Percentiles rank a stretch among this genome's conserved stretches.
phyloP scores from a whole-genome alignment of 352 stramenopile species.

The Globisporangium viniferum region DNA sequence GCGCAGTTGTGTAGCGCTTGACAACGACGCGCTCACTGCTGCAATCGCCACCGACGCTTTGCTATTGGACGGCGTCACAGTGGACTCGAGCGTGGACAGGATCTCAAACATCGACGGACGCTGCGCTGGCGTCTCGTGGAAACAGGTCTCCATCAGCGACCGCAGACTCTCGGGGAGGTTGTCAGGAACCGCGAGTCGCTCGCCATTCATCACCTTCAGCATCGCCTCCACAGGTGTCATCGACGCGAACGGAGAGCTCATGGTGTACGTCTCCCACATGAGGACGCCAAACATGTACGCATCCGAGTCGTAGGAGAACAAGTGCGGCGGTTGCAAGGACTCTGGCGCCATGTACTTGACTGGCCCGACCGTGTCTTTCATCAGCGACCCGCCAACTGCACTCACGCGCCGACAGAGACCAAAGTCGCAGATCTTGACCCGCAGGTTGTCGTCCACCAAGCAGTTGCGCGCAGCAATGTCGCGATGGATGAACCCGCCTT shows the following conservation, averaged over 20 bases:
- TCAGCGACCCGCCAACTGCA: slow-evolving; percentile 43
- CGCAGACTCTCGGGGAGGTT: slow-evolving; percentile 46
- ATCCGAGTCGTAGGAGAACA: slow-evolving; percentile 76
- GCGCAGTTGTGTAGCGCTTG: slow-evolving; percentile 6
- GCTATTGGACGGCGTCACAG: slow-evolving; percentile 5
- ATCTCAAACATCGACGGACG: slow-evolving; percentile 74
- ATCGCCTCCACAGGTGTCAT: slow-evolving; percentile 62
- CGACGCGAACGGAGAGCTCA: slow-evolving; percentile 44
- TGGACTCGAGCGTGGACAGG: slow-evolving; percentile 38
- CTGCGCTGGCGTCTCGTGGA: slow-evolving; percentile 57
- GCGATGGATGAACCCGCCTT: slow-evolving; percentile 82
- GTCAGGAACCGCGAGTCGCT: slow-evolving; percentile 46
- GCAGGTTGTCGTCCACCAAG: slow-evolving; percentile 56
- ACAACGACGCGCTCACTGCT: slow-evolving; percentile 16
- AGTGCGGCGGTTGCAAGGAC: slow-evolving; percentile 67
- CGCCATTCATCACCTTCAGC: slow-evolving; percentile 56
- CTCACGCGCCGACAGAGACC: slow-evolving; percentile 69
- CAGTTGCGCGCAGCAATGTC: slow-evolving; percentile 81
- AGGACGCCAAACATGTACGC: slow-evolving; percentile 84
- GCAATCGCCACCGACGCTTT: slow-evolving; percentile 2
- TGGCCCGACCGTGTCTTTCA: slow-evolving; percentile 63
- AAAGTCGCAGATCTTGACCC: slow-evolving; percentile 80
- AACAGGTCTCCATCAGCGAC: slow-evolving; percentile 66
- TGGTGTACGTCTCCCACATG: slow-evolving; percentile 79
- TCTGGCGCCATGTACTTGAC: slow-evolving; percentile 86